Conservation (phyloP, 23 red algal species). For the Gracilaria domingensis region DNA sequence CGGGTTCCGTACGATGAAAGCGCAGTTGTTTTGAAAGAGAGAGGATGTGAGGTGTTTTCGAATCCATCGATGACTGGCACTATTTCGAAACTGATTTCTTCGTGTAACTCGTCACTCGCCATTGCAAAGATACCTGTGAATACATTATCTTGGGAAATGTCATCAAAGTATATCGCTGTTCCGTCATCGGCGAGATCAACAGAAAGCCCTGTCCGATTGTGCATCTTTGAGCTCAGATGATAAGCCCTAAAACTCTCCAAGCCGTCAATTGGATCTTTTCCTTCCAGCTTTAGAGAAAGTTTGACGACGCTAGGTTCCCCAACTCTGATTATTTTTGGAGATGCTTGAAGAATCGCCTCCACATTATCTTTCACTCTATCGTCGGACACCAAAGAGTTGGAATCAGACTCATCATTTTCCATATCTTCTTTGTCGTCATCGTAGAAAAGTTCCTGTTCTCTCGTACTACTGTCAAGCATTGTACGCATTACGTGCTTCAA, state of each 20-base stretch:
- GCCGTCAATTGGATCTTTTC: not conserved
- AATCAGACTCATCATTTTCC: not conserved
- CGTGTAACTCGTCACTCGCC: not conserved
- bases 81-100: not conserved
- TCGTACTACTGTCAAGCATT: not conserved
- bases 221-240: not conserved
- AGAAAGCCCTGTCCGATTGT: not conserved
- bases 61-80: constrained; percentile 8
- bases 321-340: constrained; percentile 4
- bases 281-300: not conserved
- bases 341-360: not conserved
- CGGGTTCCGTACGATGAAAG: constrained; percentile 1
- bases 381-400: not conserved
- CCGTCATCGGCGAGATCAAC: constrained; percentile 2
- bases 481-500: not conserved
- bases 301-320: not conserved
- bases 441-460: not conserved
- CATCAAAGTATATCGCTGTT: not conserved
- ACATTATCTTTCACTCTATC: not conserved
- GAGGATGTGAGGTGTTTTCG: constrained; percentile 4
- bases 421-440: not conserved
- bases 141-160: not conserved
- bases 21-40: not conserved
- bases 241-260: not conserved
- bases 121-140: constrained; percentile 1